phyloP scores from a whole-genome alignment of 129 eudicot genomes.

The Pulicaria dysenterica region DNA sequence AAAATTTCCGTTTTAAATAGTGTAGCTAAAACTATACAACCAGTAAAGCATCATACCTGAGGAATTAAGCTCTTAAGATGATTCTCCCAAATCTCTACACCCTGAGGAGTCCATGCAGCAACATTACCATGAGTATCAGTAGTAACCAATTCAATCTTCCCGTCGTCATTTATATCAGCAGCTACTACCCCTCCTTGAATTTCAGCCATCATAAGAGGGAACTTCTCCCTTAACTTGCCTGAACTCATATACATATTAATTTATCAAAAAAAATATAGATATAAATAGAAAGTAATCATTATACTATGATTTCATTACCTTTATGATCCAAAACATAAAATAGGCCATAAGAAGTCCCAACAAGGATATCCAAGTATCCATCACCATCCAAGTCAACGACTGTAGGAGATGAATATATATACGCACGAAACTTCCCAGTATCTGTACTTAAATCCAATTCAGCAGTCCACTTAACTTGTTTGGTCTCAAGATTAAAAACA shows the following conservation, averaged over 20 bases:
- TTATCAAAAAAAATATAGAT: not conserved
- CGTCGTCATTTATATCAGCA: conserved; percentile 96
- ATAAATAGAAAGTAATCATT: not conserved
- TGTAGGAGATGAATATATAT: conserved; percentile 90
- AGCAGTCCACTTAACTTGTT: conserved; percentile 90
- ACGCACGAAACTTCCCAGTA: conserved; percentile 75
- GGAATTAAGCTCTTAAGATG: conserved; percentile 95
- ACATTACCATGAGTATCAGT: conserved; percentile 91
- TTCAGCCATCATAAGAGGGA: conserved; percentile 98
- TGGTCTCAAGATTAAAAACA: conserved; percentile 94
- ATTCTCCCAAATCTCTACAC: conserved; percentile 86
- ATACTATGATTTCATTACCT: conserved; percentile 45
- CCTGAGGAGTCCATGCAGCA: conserved; percentile 99
- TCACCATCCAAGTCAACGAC: conserved; percentile 98
- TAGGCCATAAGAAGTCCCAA: conserved; percentile 97
- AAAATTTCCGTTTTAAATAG: not conserved
- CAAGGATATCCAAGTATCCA: conserved; percentile 90
- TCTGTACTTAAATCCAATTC: conserved; percentile 84
- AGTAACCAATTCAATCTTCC: conserved; percentile 90
- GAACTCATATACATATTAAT: conserved; percentile 30
- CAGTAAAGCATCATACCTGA: conserved; percentile 48
- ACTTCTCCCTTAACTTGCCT: conserved; percentile 90
- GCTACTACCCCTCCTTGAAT: conserved; percentile 95
- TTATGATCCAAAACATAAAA: conserved; percentile 90
- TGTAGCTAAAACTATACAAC: not conserved